Conservation (phyloP, 306 rosid species). For the Bauhinia variegata region DNA sequence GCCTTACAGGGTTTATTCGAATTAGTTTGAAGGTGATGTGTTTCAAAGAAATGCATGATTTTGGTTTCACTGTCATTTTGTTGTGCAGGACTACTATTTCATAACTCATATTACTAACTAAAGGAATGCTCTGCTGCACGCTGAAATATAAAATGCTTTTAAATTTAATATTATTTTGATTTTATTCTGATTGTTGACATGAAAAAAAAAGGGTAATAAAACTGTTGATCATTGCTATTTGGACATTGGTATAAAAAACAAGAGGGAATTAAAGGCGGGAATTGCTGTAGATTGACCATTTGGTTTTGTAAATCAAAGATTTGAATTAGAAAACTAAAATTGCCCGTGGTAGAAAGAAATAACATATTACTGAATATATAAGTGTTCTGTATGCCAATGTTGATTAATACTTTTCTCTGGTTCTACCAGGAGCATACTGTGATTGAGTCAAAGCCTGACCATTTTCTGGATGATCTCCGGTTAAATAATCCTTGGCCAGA, state of each 20-base stretch:
- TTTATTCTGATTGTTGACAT: slow-evolving; percentile 19
- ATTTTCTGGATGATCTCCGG: slow-evolving; percentile 95
- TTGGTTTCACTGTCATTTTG: not conserved
- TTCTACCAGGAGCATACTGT: slow-evolving; percentile 90
- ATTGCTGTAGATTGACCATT: slow-evolving; percentile 28
- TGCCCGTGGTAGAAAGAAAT: slow-evolving; percentile 3
- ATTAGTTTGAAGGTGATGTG: slow-evolving; percentile 82
- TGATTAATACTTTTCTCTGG: slow-evolving; percentile 34
- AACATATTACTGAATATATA: slow-evolving; percentile 9
- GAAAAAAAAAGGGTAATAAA: slow-evolving; percentile 23
- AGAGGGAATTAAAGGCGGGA: slow-evolving; percentile 21
- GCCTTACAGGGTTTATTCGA: slow-evolving; percentile 90
- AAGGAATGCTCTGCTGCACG: slow-evolving; percentile 9
- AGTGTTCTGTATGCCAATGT: slow-evolving; percentile 29
- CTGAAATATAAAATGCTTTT: slow-evolving; percentile 25
- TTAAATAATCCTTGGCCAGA: slow-evolving; percentile 98
- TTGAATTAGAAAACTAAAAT: slow-evolving; percentile 31
- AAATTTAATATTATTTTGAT: not conserved
- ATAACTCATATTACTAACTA: slow-evolving; percentile 25
- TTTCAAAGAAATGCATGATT: not conserved
- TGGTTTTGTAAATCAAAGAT: slow-evolving; percentile 9
- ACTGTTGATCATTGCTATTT: slow-evolving; percentile 13
- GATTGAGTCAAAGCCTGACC: slow-evolving; percentile 95
- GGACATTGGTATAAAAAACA: slow-evolving; percentile 20
- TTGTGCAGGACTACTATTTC: not conserved